These are phyloP conservation scores for Chytridium lagenaria DNA, from an alignment of 371 early-diverging fungal species.

Conservation along the genomic window DNA sequence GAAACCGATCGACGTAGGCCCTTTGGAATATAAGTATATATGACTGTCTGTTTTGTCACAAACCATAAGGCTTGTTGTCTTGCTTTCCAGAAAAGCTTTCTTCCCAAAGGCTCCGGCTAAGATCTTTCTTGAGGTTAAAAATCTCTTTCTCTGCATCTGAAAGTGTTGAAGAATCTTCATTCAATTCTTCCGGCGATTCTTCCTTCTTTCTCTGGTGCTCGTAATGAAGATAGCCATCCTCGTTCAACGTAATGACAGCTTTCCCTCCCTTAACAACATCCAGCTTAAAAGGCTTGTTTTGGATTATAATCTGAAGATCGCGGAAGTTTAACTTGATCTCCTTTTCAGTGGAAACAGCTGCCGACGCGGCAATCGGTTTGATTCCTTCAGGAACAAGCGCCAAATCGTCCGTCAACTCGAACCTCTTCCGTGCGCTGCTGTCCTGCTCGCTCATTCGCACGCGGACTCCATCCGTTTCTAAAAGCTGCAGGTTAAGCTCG, in stretches of 20 bases:
- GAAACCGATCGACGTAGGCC: slow-evolving; percentile 89
- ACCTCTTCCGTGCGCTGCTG: slow-evolving; percentile 12
- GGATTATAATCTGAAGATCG: not conserved
- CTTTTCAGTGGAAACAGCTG: not conserved
- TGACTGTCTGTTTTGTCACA: not conserved
- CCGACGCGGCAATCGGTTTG: not conserved
- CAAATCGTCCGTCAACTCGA: slow-evolving; percentile 2
- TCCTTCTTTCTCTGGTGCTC: slow-evolving; percentile 77
- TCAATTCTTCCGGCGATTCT: slow-evolving; percentile 47
- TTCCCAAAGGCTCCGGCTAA: slow-evolving; percentile 80
- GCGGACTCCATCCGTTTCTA: slow-evolving; percentile 33
- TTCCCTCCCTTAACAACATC: slow-evolving; percentile 20
- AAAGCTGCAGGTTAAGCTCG: slow-evolving; percentile 41
- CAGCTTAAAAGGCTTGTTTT: not conserved
- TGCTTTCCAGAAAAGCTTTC: slow-evolving; percentile 86
- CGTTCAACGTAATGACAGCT: slow-evolving; percentile 79
- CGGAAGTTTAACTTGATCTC: not conserved
- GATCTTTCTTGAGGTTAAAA: slow-evolving; percentile 39
- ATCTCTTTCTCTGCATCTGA: slow-evolving; percentile 51
- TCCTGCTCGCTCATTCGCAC: slow-evolving; percentile 53
- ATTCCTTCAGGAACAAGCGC: slow-evolving; percentile 8
- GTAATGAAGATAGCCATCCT: slow-evolving; percentile 81
- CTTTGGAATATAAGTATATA: slow-evolving; percentile 43
- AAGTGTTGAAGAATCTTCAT: slow-evolving; percentile 17
- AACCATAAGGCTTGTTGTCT: slow-evolving; percentile 91